phyloP scores from a whole-genome alignment of 148 eudicot species.

The Dianthus caryophyllus region DNA sequence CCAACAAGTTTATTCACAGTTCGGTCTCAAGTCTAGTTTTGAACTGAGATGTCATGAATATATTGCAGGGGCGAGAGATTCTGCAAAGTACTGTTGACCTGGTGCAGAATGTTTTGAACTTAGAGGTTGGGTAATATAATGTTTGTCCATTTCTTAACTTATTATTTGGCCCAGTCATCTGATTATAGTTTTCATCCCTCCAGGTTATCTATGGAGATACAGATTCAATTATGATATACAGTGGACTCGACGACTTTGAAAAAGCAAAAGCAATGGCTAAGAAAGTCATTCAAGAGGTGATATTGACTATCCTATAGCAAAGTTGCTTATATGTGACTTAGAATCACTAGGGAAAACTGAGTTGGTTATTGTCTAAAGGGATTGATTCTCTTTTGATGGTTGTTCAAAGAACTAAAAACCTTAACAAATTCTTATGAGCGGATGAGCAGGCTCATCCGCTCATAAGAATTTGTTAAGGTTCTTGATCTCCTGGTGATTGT shows the following conservation, averaged over 20 bases:
- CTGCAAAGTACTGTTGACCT: slow-evolving; percentile 93
- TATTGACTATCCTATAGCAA: not conserved
- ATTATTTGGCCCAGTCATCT: slow-evolving; percentile 11
- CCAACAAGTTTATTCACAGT: not conserved
- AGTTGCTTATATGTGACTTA: not conserved
- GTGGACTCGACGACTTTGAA: slow-evolving; percentile 87
- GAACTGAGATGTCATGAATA: slow-evolving; percentile 11
- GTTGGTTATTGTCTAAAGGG: not conserved
- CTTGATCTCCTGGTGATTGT: not conserved
- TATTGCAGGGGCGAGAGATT: slow-evolving; percentile 90
- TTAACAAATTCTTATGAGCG: not conserved
- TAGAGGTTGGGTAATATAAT: slow-evolving; percentile 54
- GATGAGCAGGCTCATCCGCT: not conserved
- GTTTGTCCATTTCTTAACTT: not conserved
- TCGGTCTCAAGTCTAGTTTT: slow-evolving; percentile 1
- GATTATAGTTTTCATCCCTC: slow-evolving; percentile 15
- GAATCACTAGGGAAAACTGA: not conserved
- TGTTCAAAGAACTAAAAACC: not conserved
- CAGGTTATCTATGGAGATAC: slow-evolving; percentile 99
- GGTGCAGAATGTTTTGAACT: slow-evolving; percentile 76
- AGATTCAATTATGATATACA: slow-evolving; percentile 97
- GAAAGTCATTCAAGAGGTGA: slow-evolving; percentile 89
- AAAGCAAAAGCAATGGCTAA: slow-evolving; percentile 70
- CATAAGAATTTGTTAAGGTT: not conserved
- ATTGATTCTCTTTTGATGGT: slow-evolving; percentile 1